A percentile compares a stretch with the other conserved stretches of the same genome.
Evolutionary conservation across 129 eudicot species (phyloP).

Genomic region (Glebionis coronaria): DNA sequence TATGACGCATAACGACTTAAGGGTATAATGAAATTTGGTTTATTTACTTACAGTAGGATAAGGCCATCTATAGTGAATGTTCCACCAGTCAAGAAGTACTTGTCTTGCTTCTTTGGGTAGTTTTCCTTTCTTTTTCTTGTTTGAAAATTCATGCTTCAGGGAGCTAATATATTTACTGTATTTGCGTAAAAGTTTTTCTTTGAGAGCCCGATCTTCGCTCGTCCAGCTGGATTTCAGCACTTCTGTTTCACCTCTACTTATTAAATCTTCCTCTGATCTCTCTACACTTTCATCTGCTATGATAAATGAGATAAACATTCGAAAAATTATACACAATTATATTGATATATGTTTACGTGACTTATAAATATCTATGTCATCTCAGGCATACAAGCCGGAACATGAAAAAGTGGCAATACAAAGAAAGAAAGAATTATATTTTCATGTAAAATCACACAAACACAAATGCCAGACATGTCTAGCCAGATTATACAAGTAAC

Average conservation of each 20-base stretch:
- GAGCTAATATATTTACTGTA: constrained; percentile 51
- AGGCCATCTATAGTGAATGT: constrained; percentile 61
- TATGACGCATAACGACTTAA: no score
- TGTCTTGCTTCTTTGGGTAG: constrained; percentile 63
- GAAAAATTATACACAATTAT: no score
- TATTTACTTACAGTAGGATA: constrained; percentile 56
- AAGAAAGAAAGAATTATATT: no score
- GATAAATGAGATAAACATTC: no score
- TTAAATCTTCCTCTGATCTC: constrained; percentile 39
- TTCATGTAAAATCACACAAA: no score
- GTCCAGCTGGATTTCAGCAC: constrained; percentile 20
- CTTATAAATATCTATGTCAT: no score
- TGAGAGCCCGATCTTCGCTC: constrained; percentile 52
- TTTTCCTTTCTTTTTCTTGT: constrained; percentile 57
- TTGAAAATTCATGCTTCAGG: constrained; percentile 58
- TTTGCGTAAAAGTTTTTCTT: constrained; percentile 46
- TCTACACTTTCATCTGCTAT: constrained; percentile 42
- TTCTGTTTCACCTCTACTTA: constrained; percentile 33
- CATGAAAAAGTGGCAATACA: no score
- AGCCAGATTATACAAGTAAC: no score
- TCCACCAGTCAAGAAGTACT: constrained; percentile 58
- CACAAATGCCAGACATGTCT: no score
- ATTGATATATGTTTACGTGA: not conserved
- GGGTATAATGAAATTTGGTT: not conserved
- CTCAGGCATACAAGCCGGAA: no score